A percentile compares a stretch with the other conserved stretches of the same genome.
Evolutionary conservation across 2,329 filamentous ascomycete species (phyloP).

Genomic region (Aspergillus jensenii): DNA sequence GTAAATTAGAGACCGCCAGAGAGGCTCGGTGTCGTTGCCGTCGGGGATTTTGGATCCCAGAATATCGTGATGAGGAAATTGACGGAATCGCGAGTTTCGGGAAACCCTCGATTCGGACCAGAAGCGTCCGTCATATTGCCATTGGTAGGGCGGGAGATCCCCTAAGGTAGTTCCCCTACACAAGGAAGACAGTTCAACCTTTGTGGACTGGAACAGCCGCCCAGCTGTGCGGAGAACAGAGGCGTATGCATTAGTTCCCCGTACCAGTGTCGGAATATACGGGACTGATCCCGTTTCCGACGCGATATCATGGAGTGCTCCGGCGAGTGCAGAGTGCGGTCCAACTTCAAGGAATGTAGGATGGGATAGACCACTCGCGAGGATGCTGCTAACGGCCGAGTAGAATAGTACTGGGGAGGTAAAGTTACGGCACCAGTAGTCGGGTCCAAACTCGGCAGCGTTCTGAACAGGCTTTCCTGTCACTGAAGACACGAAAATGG

Average conservation of each 20-base stretch:
- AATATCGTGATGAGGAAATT: conserved; percentile 23
- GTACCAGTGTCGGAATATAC: conserved; percentile 4
- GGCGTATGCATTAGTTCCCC: conserved; percentile 1
- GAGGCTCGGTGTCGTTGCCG: conserved; percentile 25
- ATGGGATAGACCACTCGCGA: conserved; percentile 6
- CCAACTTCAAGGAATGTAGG: conserved; percentile 34
- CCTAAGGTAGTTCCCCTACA: neutral
- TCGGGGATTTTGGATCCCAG: conserved; percentile 20
- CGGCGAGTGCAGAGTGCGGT: conserved; percentile 37
- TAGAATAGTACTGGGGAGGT: conserved; percentile 21
- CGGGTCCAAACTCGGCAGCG: conserved; percentile 1
- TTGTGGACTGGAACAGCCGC: conserved; percentile 6
- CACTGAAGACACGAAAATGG: conserved; percentile 18
- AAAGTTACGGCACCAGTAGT: conserved; percentile 24
- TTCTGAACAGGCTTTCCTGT: neutral
- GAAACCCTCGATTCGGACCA: conserved; percentile 36
- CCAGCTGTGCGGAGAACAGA: conserved; percentile 13
- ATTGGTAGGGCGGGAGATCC: conserved; percentile 44
- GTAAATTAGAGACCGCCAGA: conserved; percentile 49
- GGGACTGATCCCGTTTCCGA: neutral
- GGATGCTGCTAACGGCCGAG: conserved; percentile 8
- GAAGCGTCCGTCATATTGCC: conserved; percentile 39
- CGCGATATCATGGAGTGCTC: conserved; percentile 26
- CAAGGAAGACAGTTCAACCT: conserved; percentile 3
- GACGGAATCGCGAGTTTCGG: conserved; percentile 25